Percentiles rank a stretch among this genome's conserved stretches.
Conservation (phyloP, 2,329 filamentous ascomycete species). For the Aspergillus uvarum region DNA sequence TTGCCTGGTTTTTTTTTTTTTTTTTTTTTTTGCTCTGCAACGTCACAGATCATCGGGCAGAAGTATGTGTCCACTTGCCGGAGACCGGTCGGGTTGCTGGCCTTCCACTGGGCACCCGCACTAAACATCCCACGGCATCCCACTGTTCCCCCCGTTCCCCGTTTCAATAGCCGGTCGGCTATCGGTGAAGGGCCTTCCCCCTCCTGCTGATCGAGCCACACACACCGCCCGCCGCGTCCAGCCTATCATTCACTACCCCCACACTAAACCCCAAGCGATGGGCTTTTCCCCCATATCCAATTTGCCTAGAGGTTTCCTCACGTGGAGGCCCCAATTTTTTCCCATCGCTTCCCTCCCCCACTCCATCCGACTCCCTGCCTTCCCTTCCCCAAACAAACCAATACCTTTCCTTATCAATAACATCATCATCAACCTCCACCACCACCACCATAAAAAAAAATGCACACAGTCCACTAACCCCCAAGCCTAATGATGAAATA, state of each 20-base stretch:
- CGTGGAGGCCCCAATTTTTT: constrained; percentile 25
- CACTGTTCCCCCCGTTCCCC: constrained; percentile 3
- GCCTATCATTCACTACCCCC: constrained; percentile 25
- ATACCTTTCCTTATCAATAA: not conserved
- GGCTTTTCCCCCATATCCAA: not conserved
- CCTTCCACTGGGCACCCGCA: not conserved
- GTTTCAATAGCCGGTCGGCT: constrained; percentile 38
- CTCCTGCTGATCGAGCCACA: constrained; percentile 22
- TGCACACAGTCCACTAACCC: not conserved
- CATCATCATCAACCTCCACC: too few relatives aligned
- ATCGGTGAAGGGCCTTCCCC: constrained; percentile 31
- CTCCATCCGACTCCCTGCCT: constrained; percentile 8
- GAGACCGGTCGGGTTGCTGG: not conserved
- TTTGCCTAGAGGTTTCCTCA: constrained; percentile 5
- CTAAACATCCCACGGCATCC: constrained; percentile 19
- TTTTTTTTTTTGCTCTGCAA: not conserved
- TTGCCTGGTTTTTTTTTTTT: too few relatives aligned
- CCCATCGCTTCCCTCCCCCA: constrained; percentile 13
- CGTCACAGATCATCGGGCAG: not conserved
- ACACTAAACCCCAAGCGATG: constrained; percentile 30
- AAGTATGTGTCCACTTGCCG: not conserved
- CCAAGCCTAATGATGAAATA: not conserved
- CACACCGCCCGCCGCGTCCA: constrained; percentile 9
- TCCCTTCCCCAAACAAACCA: not conserved
- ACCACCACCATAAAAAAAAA: too few relatives aligned